Conservation (phyloP, 345 rosid genomes). For the Eutrema japonicum region DNA sequence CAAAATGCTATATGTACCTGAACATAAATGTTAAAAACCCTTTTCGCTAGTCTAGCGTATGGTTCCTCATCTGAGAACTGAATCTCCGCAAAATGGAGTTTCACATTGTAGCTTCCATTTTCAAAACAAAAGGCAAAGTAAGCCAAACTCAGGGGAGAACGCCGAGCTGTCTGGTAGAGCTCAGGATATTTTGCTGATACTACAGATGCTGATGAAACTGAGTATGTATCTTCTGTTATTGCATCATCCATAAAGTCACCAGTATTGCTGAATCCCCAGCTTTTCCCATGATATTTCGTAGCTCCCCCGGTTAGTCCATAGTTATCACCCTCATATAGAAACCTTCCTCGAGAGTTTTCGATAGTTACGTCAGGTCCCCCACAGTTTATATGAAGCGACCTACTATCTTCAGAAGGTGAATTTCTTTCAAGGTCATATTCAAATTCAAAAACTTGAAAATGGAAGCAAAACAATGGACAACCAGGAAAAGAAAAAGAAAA, state of each 20-base stretch:
- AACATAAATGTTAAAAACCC: constrained; percentile 54
- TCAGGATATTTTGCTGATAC: constrained; percentile 42
- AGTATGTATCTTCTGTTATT: constrained; percentile 36
- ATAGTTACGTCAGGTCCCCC: constrained; percentile 44
- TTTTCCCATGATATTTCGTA: constrained; percentile 17
- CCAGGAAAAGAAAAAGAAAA: background rate
- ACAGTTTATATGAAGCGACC: constrained; percentile 44
- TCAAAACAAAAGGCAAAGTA: constrained; percentile 64
- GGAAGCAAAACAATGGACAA: background rate
- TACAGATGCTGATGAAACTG: constrained; percentile 24
- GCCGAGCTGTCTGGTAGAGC: constrained; percentile 57
- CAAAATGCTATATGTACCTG: constrained; percentile 32
- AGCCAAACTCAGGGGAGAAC: constrained; percentile 63
- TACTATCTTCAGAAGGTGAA: constrained; percentile 17
- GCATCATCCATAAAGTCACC: constrained; percentile 51
- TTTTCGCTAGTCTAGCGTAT: constrained; percentile 57
- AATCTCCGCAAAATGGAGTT: constrained; percentile 71
- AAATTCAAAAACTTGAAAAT: background rate
- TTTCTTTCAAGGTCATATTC: background rate
- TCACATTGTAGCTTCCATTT: constrained; percentile 65
- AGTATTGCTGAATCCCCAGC: constrained; percentile 46
- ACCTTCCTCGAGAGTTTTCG: constrained; percentile 28
- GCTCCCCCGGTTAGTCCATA: constrained; percentile 30
- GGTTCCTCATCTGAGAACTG: constrained; percentile 53
- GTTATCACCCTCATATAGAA: constrained; percentile 43